Conservation (phyloP, 2,329 filamentous ascomycete genomes). For the Dothideomycetidae sp. region DNA sequence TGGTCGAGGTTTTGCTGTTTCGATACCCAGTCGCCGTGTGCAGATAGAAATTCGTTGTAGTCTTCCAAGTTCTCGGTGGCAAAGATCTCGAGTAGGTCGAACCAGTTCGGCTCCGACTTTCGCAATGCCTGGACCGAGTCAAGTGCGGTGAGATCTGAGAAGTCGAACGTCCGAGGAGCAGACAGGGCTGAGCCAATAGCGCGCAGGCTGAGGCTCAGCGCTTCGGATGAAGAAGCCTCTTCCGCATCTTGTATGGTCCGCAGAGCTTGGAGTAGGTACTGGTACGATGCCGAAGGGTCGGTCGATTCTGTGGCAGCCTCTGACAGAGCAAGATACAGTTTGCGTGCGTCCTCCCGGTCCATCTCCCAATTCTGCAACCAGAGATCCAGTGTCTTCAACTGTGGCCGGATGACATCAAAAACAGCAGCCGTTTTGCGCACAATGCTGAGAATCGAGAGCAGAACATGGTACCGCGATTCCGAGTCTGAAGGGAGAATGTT, state of each 20-base stretch:
- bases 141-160: conserved; percentile 55
- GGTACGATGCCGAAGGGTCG: conserved; percentile 60
- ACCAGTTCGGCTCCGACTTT: conserved; percentile 70
- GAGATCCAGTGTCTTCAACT: conserved; percentile 65
- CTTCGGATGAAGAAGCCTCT: conserved; percentile 39
- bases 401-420: conserved; percentile 71
- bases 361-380: conserved; percentile 79
- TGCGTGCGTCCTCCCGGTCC: conserved; percentile 67
- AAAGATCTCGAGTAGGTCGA: conserved; percentile 90
- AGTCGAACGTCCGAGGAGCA: conserved; percentile 54
- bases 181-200: conserved; percentile 54
- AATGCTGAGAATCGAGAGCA: conserved; percentile 75
- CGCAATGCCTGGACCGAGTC: conserved; percentile 74
- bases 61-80: conserved; percentile 87
- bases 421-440: conserved; percentile 47
- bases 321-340: conserved; percentile 68
- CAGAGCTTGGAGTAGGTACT: conserved; percentile 62
- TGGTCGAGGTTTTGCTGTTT: conserved; percentile 53
- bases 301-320: conserved; percentile 66
- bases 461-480: conserved; percentile 75
- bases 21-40: conserved; percentile 66
- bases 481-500: conserved; percentile 71
- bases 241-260: conserved; percentile 52
- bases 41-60: conserved; percentile 88
- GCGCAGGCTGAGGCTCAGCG: conserved; percentile 46